These are phyloP conservation scores for Arthrobotrys megalospora DNA, from an alignment of 2,329 filamentous ascomycete species.

Conservation along the genomic window DNA sequence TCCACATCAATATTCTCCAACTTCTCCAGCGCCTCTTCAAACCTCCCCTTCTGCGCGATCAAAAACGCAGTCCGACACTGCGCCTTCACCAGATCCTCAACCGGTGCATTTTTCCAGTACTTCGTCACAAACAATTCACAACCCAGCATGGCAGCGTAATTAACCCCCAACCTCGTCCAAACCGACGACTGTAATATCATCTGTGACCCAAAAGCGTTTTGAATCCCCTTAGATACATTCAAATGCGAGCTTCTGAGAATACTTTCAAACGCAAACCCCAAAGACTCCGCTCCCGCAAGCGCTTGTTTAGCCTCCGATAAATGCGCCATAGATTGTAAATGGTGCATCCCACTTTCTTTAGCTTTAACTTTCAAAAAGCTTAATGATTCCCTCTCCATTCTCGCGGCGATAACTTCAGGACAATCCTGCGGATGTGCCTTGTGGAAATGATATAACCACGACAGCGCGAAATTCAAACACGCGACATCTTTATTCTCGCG, in stretches of 20 bases:
- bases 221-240: slow-evolving; percentile 82
- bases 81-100: slow-evolving; percentile 85
- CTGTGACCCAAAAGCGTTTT: slow-evolving; percentile 80
- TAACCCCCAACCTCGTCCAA: slow-evolving; percentile 81
- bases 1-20: slow-evolving; percentile 76
- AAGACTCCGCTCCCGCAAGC: slow-evolving; percentile 74
- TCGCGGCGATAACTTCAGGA: slow-evolving; percentile 80
- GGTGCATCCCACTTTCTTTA: slow-evolving; percentile 88
- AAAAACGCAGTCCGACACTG: slow-evolving; percentile 71
- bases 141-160: slow-evolving; percentile 73
- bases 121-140: slow-evolving; percentile 83
- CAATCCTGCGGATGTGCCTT: slow-evolving; percentile 81
- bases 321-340: slow-evolving; percentile 84
- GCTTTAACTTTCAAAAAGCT: slow-evolving; percentile 88
- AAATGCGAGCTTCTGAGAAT: slow-evolving; percentile 87
- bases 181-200: slow-evolving; percentile 80
- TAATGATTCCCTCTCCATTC: slow-evolving; percentile 86
- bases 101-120: slow-evolving; percentile 75
- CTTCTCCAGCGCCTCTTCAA: slow-evolving; percentile 76
- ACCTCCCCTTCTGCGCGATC: slow-evolving; percentile 74
- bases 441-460: slow-evolving; percentile 96
- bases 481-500: slow-evolving; percentile 92
- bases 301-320: slow-evolving; percentile 87
- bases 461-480: slow-evolving; percentile 94
- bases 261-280: slow-evolving; percentile 76